These are phyloP conservation scores for Mortierella sp. DNA, from an alignment of 371 early-diverging fungal genomes.

Conservation along the genomic window DNA sequence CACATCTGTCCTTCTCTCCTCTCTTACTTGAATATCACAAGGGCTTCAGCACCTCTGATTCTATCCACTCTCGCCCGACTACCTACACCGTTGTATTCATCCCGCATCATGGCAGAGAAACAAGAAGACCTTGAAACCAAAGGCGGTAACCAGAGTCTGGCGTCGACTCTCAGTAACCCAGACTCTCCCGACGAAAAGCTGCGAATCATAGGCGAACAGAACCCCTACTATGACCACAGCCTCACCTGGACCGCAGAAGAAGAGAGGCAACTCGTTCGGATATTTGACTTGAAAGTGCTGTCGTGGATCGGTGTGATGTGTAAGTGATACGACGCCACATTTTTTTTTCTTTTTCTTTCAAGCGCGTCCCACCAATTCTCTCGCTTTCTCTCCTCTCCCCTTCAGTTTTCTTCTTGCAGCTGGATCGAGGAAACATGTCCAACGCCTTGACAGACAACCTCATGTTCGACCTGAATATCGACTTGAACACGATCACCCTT, in stretches of 20 bases:
- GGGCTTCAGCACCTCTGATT: too few species aligned
- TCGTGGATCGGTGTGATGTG: constrained; percentile 54
- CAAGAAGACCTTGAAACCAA: constrained; percentile 25
- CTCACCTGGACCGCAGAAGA: constrained; percentile 54
- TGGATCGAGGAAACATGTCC: constrained; percentile 56
- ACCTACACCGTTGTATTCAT: neutral
- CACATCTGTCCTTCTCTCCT: too few species aligned
- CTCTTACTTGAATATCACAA: too few species aligned
- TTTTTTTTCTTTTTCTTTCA: constrained; percentile 5
- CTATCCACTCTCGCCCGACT: too few species aligned
- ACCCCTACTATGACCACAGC: constrained; percentile 44
- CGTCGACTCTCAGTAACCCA: constrained; percentile 21
- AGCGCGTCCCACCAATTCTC: too few species aligned
- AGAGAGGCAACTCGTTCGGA: constrained; percentile 50
- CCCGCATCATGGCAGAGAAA: constrained; percentile 12
- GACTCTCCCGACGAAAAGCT: constrained; percentile 18
- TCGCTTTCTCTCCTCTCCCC: constrained; percentile 55
- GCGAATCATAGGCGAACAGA: constrained; percentile 18
- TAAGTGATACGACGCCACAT: constrained; percentile 7
- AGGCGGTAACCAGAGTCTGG: constrained; percentile 13
- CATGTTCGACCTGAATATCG: constrained; percentile 49
- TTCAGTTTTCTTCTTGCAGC: constrained; percentile 53
- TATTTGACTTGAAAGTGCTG: constrained; percentile 44
- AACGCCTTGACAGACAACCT: constrained; percentile 59
- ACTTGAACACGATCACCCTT: constrained; percentile 56